Conservation (phyloP, 768 basidiomycete species). For the Mycena sanguinolenta region DNA sequence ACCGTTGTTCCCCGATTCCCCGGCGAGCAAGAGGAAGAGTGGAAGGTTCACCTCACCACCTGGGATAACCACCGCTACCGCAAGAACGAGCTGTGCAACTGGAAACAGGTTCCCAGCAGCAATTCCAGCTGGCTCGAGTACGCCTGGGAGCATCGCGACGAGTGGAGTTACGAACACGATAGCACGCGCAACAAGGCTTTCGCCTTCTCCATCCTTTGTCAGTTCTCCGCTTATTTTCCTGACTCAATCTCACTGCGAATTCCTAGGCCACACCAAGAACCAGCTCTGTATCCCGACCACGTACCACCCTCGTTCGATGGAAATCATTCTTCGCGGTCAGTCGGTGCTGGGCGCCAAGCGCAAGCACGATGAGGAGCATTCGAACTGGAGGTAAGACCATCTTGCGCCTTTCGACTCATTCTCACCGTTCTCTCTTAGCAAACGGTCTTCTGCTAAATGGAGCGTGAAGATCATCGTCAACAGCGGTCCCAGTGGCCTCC, state of each 20-base stretch:
- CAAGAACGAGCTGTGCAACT: slow-evolving; percentile 17
- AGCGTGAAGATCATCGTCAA: slow-evolving; percentile 5
- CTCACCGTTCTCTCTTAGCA: slow-evolving; percentile 15
- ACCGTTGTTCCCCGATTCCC: slow-evolving; percentile 26
- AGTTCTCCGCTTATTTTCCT: neutral
- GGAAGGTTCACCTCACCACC: slow-evolving; percentile 25
- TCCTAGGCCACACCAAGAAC: slow-evolving; percentile 31
- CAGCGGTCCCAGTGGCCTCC: slow-evolving; percentile 19
- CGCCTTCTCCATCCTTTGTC: slow-evolving; percentile 11
- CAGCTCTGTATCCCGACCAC: slow-evolving; percentile 26
- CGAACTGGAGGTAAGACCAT: slow-evolving; percentile 16
- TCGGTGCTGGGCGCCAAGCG: slow-evolving; percentile 17
- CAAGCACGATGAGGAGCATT: neutral
- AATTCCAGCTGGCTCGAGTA: slow-evolving; percentile 19
- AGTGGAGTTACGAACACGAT: slow-evolving; percentile 29
- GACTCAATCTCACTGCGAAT: neutral
- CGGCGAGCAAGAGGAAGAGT: slow-evolving; percentile 10
- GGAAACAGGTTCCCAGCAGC: slow-evolving; percentile 5
- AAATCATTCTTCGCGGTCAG: slow-evolving; percentile 28
- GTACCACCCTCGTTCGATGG: slow-evolving; percentile 18
- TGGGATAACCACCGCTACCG: slow-evolving; percentile 15
- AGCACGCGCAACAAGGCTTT: slow-evolving; percentile 11
- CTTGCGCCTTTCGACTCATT: neutral
- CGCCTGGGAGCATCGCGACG: slow-evolving; percentile 28
- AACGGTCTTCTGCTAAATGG: slow-evolving; percentile 30